Percentiles rank a stretch among this genome's conserved stretches.
phyloP scores from a whole-genome alignment of 1,284 basidiomycete species.

The Leccinum fuscescens region DNA sequence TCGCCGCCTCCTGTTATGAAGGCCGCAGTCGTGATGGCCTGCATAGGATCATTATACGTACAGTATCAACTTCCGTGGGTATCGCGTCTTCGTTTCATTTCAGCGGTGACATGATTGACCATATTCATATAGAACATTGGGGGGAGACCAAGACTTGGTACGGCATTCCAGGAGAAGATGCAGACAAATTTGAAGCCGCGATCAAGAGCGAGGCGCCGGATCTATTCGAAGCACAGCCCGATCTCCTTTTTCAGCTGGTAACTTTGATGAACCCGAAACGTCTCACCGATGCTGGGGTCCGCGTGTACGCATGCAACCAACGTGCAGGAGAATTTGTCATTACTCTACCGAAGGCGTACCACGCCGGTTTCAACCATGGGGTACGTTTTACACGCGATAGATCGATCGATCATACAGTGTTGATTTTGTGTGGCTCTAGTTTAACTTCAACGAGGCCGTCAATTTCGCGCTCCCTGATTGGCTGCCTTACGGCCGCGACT shows the following conservation, averaged over 20 bases:
- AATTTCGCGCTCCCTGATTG: slow-evolving; percentile 98
- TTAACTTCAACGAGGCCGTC: slow-evolving; percentile 99
- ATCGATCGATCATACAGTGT: slow-evolving; percentile 17
- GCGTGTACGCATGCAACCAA: slow-evolving; percentile 93
- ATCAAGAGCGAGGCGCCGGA: slow-evolving; percentile 96
- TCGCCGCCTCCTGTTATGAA: slow-evolving; percentile 18
- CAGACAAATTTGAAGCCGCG: slow-evolving; percentile 94
- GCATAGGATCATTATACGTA: slow-evolving; percentile 94
- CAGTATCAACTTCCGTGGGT: slow-evolving; percentile 89
- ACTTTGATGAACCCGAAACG: slow-evolving; percentile 97
- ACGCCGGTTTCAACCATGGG: slow-evolving; percentile 98
- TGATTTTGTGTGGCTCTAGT: slow-evolving; percentile 45
- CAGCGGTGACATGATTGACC: slow-evolving; percentile 18
- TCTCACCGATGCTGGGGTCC: slow-evolving; percentile 86
- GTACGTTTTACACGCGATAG: slow-evolving; percentile 49
- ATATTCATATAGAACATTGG: slow-evolving; percentile 81
- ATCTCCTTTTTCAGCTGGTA: slow-evolving; percentile 95
- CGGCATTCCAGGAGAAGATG: slow-evolving; percentile 91
- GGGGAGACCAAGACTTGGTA: slow-evolving; percentile 99
- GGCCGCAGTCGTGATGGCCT: slow-evolving; percentile 20
- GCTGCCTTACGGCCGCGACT: slow-evolving; percentile 85
- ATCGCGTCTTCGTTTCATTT: slow-evolving; percentile 19
- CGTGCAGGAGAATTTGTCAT: slow-evolving; percentile 97
- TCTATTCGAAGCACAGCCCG: slow-evolving; percentile 97
- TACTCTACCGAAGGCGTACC: slow-evolving; percentile 98